These are phyloP conservation scores for Nicotiana knightiana DNA, from an alignment of 257 asterid species.

Conservation along the genomic window DNA sequence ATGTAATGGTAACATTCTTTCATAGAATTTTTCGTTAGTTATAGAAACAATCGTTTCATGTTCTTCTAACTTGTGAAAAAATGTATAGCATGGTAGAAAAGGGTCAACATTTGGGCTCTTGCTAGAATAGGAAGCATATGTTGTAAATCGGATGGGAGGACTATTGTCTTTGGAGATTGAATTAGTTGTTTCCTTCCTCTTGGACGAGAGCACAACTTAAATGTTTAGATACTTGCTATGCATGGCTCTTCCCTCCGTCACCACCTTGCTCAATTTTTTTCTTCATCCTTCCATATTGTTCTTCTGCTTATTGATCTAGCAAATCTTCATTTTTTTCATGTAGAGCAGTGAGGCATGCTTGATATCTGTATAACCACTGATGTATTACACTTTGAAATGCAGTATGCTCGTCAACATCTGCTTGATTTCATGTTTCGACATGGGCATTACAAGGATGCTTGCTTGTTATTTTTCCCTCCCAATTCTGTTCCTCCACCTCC, in stretches of 20 bases:
- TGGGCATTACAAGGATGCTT: constrained; percentile 83
- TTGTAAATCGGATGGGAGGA: background rate
- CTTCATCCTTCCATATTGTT: background rate
- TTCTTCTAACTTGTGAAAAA: background rate
- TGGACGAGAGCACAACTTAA: background rate
- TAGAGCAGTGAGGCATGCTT: background rate
- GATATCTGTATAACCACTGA: background rate
- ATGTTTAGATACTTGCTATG: background rate
- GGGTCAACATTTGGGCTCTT: background rate
- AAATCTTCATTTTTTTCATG: background rate
- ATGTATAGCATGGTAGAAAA: background rate
- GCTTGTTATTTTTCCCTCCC: constrained; percentile 78
- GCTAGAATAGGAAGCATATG: background rate
- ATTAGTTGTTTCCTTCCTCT: constrained; percentile 6
- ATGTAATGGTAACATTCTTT: background rate
- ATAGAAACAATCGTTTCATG: background rate
- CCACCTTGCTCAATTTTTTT: background rate
- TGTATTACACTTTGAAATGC: constrained; percentile 29
- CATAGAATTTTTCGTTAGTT: background rate
- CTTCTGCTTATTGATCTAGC: background rate
- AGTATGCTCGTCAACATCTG: constrained; percentile 91
- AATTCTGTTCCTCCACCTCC: constrained; percentile 63
- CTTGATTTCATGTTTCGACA: constrained; percentile 90
- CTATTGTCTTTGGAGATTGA: background rate
- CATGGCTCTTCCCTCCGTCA: background rate